Conservation (phyloP, 345 rosid species). For the Populus deltoides region DNA sequence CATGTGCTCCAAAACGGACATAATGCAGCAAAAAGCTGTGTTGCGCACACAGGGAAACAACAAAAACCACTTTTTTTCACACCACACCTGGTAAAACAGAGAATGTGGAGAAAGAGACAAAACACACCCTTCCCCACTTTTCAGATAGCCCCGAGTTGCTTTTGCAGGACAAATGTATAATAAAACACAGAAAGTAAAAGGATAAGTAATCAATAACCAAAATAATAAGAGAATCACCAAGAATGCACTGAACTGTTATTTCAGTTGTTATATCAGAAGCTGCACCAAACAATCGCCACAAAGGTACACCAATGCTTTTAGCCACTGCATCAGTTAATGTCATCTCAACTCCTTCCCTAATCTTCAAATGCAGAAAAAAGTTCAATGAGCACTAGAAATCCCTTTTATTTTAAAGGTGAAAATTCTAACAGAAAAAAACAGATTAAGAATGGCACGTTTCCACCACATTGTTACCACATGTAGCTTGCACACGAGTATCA, state of each 20-base stretch:
- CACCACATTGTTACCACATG: background rate
- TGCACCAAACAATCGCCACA: constrained; percentile 91
- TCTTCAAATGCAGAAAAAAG: constrained; percentile 44
- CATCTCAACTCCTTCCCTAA: constrained; percentile 89
- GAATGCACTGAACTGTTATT: constrained; percentile 68
- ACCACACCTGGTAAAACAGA: background rate
- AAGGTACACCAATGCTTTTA: constrained; percentile 57
- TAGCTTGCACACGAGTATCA: background rate
- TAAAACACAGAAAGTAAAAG: background rate
- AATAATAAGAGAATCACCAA: constrained; percentile 16
- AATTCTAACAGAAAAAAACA: background rate
- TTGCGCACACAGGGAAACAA: background rate
- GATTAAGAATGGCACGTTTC: background rate
- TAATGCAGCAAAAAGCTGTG: background rate
- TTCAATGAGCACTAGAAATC: constrained; percentile 11
- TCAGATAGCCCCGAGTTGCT: background rate
- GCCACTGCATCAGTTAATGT: constrained; percentile 88
- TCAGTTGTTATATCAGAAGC: constrained; percentile 72
- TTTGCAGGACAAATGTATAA: background rate
- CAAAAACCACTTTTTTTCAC: background rate
- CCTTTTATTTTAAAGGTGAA: background rate
- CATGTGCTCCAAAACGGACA: background rate
- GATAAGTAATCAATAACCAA: background rate
- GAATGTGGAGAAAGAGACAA: background rate
- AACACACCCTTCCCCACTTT: background rate